Base-by-base conservation (phyloP, 2,329 filamentous ascomycete species). In the Claviceps capensis region DNA sequence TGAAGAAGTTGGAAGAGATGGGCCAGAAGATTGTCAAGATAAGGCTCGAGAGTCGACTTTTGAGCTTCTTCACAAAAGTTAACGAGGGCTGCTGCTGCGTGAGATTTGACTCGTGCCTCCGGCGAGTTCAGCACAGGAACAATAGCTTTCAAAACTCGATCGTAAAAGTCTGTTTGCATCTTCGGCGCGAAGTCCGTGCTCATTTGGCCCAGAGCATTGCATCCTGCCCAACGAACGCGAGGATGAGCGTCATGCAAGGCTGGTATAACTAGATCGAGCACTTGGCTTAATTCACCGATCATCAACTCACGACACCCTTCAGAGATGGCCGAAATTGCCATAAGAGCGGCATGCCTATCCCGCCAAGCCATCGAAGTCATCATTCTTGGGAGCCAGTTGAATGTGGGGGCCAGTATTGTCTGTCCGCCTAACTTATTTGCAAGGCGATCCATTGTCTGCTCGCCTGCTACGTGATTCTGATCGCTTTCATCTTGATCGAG, bases 41-140 rank as follows among this genome's bases (percentile, higher is more conserved):
- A 97, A 13, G 93, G 91, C 67, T 95, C 90, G 16, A 98, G 76
- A 19, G 88, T 85, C 51, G 79, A 79, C 71, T 95, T 95, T 68
- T 98, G 91, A 0, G 93, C 91, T 69, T 97, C 93, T 67, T 98
- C 93, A 67, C 93, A 98, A 68, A 98, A 98, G 72, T 98, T 98
- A 63, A 98, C 93, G 13, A 98, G 78, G 5, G 93, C 93, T n/a
- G 93, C 93, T 16, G 93, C 93, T 9, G 93, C 93, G 65, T 98
- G 93, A 2, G 93, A 91, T 72, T 97, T 94, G 55, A 98, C 93
- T 54, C 93, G 85, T 17, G 89, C 87, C 67, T 98, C 91, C 1
- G 88, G 79, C 2, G 89, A 94, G 62, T 90, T 81, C 5, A 98
- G 78, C 1, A 96, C 91, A 1, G 91, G 90, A 51, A 98, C 89